A percentile compares a stretch with the other conserved stretches of the same genome.
Conservation (phyloP, 768 basidiomycete species). For the Lactifluus rugatus region DNA sequence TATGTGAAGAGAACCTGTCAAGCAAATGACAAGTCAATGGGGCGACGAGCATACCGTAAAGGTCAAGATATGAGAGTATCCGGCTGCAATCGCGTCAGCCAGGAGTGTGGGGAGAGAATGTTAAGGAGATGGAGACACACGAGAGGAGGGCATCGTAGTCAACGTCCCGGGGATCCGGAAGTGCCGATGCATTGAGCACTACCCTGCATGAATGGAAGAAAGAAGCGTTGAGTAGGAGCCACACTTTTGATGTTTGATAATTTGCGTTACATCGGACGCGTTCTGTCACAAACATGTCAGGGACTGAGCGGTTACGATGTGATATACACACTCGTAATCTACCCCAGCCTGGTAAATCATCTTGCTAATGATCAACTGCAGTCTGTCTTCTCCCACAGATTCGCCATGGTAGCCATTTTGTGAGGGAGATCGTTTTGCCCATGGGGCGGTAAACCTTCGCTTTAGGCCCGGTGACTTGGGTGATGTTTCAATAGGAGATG, state of each 20-base stretch:
- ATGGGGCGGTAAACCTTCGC: conserved; percentile 40
- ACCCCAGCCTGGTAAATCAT: conserved; percentile 86
- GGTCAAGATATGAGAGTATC: conserved; percentile 68
- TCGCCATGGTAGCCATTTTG: conserved; percentile 21
- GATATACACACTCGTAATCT: conserved; percentile 66
- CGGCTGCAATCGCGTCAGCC: conserved; percentile 35
- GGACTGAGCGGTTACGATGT: neutral
- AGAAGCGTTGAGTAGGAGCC: neutral
- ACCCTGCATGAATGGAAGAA: conserved; percentile 42
- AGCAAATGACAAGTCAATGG: neutral
- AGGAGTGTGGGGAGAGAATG: conserved; percentile 13
- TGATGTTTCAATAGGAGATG: conserved; percentile 26
- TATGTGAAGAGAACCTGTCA: conserved; percentile 24
- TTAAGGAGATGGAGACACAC: conserved; percentile 30
- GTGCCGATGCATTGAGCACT: conserved; percentile 69
- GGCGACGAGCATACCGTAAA: conserved; percentile 48
- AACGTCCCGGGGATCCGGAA: conserved; percentile 69
- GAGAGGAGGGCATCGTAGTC: conserved; percentile 68
- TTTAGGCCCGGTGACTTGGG: conserved; percentile 26
- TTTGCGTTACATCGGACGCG: conserved; percentile 62
- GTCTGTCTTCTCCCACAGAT: conserved; percentile 29
- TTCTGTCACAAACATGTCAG: conserved; percentile 37
- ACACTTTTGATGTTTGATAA: neutral
- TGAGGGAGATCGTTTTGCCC: conserved; percentile 34
- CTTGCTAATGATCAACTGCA: conserved; percentile 57